These are phyloP conservation scores for Wickerhamomyces xylosicus DNA, from an alignment of 805 yeast species.

Conservation along the genomic window DNA sequence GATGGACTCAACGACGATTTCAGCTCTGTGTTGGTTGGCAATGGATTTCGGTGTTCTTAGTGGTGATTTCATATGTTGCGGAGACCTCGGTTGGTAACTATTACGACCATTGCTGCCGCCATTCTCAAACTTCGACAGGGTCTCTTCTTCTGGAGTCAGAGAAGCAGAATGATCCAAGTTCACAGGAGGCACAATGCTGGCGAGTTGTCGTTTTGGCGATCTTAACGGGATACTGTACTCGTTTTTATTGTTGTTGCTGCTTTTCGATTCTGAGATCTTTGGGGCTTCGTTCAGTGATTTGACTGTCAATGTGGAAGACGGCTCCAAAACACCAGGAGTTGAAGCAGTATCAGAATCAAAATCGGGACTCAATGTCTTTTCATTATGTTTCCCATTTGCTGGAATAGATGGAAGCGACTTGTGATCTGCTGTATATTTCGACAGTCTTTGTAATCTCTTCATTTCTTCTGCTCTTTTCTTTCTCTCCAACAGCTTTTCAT, in stretches of 20 bases:
- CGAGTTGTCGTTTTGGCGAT: slow-evolving; percentile 14
- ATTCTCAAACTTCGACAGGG: not conserved
- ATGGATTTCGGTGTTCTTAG: slow-evolving; percentile 10
- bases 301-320: not conserved
- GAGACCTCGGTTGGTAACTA: slow-evolving; percentile 5
- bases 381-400: not conserved
- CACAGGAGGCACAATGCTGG: not conserved
- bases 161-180: slow-evolving; percentile 13
- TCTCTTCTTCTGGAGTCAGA: slow-evolving; percentile 10
- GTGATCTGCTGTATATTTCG: slow-evolving; percentile 7
- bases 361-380: not conserved
- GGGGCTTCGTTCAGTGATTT: not conserved
- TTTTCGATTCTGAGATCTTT: not conserved
- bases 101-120: slow-evolving; percentile 3
- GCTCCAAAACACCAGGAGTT: slow-evolving; percentile 1
- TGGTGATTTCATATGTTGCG: slow-evolving; percentile 8
- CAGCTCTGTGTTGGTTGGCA: slow-evolving; percentile 15
- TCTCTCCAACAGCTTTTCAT: slow-evolving; percentile 68
- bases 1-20: slow-evolving; percentile 13
- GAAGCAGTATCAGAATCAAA: not conserved
- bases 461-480: slow-evolving; percentile 50
- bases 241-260: slow-evolving; percentile 2
- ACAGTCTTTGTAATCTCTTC: slow-evolving; percentile 12
- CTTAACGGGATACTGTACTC: slow-evolving; percentile 11
- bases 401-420: slow-evolving; percentile 18